phyloP scores from a whole-genome alignment of 306 rosid genomes.

The Castanospermum australe region DNA sequence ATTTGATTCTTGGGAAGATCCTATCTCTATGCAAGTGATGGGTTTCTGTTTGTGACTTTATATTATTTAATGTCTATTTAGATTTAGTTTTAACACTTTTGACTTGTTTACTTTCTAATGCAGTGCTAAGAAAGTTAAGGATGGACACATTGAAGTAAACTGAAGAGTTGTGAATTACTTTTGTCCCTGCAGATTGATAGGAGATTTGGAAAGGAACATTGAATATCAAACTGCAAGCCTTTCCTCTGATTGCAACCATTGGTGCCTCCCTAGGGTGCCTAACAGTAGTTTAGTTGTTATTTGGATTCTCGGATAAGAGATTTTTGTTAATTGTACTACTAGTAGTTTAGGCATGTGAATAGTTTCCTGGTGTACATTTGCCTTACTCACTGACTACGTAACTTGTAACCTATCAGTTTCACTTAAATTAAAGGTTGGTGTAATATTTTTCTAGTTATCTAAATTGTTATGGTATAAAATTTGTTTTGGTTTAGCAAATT shows the following conservation, averaged over 20 bases:
- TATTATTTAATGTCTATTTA: not conserved
- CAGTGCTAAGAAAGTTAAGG: constrained; percentile 73
- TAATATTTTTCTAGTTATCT: no score
- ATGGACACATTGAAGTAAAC: constrained; percentile 50
- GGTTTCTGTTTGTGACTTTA: constrained; percentile 14
- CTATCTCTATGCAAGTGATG: not conserved
- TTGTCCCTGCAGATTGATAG: constrained; percentile 14
- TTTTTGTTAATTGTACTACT: no score
- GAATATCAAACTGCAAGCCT: constrained; percentile 18
- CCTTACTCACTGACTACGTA: no score
- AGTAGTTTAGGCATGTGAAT: no score
- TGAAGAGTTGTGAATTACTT: constrained; percentile 36
- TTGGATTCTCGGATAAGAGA: no score
- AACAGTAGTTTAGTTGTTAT: no score
- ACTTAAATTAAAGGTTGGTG: no score
- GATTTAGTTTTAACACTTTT: not conserved
- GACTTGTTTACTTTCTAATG: constrained; percentile 31
- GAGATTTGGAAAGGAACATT: constrained; percentile 35
- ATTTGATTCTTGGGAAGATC: not conserved
- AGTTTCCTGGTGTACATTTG: no score
- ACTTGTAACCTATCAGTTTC: no score
- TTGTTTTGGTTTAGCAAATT: no score
- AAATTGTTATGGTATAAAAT: no score
- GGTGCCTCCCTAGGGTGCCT: constrained; percentile 92
- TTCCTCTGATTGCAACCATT: constrained; percentile 86